phyloP scores from a whole-genome alignment of 177 flowering plant genomes.

The Vitis hybrid region DNA sequence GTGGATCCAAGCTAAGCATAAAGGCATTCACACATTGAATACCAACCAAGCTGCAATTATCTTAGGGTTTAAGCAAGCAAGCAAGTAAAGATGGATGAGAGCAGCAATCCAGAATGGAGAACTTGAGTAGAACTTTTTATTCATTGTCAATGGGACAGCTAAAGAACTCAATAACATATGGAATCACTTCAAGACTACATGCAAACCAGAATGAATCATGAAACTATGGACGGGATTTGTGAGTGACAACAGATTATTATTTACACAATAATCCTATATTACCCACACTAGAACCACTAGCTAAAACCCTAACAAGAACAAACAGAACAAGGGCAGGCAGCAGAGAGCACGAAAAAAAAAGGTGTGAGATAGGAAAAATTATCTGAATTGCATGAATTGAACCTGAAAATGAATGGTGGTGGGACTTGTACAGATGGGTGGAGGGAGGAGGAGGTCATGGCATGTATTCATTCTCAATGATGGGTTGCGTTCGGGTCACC shows the following conservation, averaged over 20 bases:
- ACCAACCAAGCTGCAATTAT: no score
- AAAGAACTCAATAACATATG: constrained; percentile 22
- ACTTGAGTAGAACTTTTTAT: constrained; percentile 11
- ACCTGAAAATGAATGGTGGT: constrained; percentile 24
- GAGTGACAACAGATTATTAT: constrained; percentile 25
- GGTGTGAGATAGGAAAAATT: constrained; percentile 25
- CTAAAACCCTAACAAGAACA: constrained; percentile 11
- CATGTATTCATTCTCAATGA: constrained; percentile 72
- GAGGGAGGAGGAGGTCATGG: constrained; percentile 34
- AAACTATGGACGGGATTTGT: constrained; percentile 19
- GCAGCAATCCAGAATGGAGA: no score
- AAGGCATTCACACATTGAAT: no score
- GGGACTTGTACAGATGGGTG: constrained; percentile 20
- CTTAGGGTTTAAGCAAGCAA: no score
- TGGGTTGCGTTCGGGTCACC: constrained; percentile 78
- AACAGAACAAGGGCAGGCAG: constrained; percentile 3
- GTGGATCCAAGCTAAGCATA: no score
- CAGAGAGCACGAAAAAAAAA: constrained; percentile 21
- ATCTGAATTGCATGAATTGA: constrained; percentile 28
- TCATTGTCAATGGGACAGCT: constrained; percentile 25
- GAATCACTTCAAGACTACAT: constrained; percentile 19
- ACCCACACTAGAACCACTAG: constrained; percentile 25
- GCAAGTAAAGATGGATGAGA: no score
- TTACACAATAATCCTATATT: constrained; percentile 45
- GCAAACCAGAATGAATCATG: constrained; percentile 37